Evolutionary conservation across 768 basidiomycete species (phyloP).

Genomic region (Cystobasidium ongulense): DNA sequence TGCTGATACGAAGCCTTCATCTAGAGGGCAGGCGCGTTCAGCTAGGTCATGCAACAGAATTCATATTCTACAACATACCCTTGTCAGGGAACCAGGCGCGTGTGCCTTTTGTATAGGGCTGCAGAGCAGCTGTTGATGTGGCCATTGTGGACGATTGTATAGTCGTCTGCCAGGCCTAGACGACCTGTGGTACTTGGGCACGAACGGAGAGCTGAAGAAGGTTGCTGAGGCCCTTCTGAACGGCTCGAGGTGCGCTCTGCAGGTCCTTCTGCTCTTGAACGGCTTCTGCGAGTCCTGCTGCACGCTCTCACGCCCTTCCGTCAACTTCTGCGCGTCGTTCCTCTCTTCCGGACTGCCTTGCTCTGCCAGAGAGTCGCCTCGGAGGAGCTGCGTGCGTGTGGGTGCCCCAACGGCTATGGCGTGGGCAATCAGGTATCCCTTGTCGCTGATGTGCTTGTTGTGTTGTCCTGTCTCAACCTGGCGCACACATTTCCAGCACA

Average conservation of each 20-base stretch:
- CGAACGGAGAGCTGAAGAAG: background rate
- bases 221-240: background rate
- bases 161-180: background rate
- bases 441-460: too few species aligned
- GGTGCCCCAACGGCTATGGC: background rate
- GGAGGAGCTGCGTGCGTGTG: background rate
- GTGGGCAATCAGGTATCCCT: too few species aligned
- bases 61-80: background rate
- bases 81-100: constrained; percentile 60
- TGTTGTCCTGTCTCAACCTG: background rate
- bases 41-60: background rate
- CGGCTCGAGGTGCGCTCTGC: background rate
- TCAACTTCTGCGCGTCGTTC: background rate
- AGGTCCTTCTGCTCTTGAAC: background rate
- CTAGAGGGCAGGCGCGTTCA: constrained; percentile 42
- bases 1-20: constrained; percentile 86
- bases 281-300: background rate
- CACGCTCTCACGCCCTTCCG: background rate
- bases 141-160: background rate
- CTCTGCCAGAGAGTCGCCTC: background rate
- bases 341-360: background rate
- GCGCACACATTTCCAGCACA: too few species aligned
- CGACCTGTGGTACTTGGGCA: background rate
- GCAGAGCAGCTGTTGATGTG: background rate
- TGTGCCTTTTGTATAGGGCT: constrained; percentile 29